Percentiles rank a stretch among this genome's conserved stretches.
Conservation (phyloP, 371 early-diverging fungal genomes). For the Capillidium heterosporum region DNA sequence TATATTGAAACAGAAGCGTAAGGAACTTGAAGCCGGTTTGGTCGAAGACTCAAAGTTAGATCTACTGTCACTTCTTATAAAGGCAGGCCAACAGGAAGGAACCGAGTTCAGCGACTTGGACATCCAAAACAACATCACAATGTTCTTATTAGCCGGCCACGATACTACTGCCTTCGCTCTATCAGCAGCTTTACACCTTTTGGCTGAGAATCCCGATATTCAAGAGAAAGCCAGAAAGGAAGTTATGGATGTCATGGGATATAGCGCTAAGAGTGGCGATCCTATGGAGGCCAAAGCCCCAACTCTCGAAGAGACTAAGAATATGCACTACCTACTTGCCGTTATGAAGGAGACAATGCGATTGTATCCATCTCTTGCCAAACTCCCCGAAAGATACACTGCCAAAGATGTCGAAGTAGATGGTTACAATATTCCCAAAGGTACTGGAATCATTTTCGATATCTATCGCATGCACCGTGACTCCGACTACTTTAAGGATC, state of each 20-base stretch:
- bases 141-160: slow-evolving; percentile 3
- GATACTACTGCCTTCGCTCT: slow-evolving; percentile 3
- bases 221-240: slow-evolving; percentile 1
- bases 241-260: background rate
- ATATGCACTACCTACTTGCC: background rate
- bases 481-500: slow-evolving; percentile 12
- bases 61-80: background rate
- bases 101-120: background rate
- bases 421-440: slow-evolving; percentile 7
- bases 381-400: background rate
- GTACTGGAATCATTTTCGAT: slow-evolving; percentile 10
- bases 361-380: background rate
- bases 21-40: background rate
- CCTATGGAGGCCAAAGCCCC: background rate
- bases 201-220: background rate
- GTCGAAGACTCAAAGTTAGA: background rate
- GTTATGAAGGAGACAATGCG: slow-evolving; percentile 3
- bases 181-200: background rate
- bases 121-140: background rate
- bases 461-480: slow-evolving; percentile 12
- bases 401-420: background rate
- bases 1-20: background rate
- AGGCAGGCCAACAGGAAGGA: background rate
- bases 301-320: background rate
- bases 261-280: background rate